phyloP scores from a whole-genome alignment of 257 asterid genomes.

The Penstemon eatonii region DNA sequence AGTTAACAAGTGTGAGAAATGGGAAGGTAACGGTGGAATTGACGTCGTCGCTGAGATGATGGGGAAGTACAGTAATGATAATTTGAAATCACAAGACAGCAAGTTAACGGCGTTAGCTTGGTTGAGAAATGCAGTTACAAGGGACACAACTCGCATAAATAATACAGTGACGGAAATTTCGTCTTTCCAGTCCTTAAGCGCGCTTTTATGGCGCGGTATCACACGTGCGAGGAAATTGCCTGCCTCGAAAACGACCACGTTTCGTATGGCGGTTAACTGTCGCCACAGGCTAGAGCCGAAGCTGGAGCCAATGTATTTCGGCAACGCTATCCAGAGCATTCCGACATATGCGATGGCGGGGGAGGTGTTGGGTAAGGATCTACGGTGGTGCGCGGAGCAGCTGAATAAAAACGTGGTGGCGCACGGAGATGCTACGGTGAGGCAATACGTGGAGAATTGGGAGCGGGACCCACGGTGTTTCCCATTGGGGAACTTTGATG shows the following conservation, averaged over 20 bases:
- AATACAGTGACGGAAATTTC: constrained; percentile 45
- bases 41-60: constrained; percentile 49
- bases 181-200: constrained; percentile 60
- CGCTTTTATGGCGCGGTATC: constrained; percentile 57
- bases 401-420: constrained; percentile 46
- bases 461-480: constrained; percentile 58
- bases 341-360: constrained; percentile 51
- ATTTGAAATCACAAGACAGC: constrained; percentile 25
- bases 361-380: constrained; percentile 35
- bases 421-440: constrained; percentile 45
- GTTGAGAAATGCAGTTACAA: constrained; percentile 32
- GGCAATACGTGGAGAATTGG: constrained; percentile 37
- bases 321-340: constrained; percentile 74
- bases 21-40: constrained; percentile 34
- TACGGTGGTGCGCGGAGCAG: constrained; percentile 60
- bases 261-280: constrained; percentile 64
- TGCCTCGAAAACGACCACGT: constrained; percentile 46
- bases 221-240: constrained; percentile 60
- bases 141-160: constrained; percentile 8
- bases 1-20: constrained; percentile 30
- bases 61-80: constrained; percentile 64
- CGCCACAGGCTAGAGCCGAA: constrained; percentile 66
- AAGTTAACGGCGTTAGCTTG: constrained; percentile 39
- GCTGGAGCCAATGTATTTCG: constrained; percentile 53
- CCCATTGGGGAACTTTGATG: constrained; percentile 60